phyloP scores from a whole-genome alignment of 2,329 filamentous ascomycete genomes.

The Aspergillus sp. region DNA sequence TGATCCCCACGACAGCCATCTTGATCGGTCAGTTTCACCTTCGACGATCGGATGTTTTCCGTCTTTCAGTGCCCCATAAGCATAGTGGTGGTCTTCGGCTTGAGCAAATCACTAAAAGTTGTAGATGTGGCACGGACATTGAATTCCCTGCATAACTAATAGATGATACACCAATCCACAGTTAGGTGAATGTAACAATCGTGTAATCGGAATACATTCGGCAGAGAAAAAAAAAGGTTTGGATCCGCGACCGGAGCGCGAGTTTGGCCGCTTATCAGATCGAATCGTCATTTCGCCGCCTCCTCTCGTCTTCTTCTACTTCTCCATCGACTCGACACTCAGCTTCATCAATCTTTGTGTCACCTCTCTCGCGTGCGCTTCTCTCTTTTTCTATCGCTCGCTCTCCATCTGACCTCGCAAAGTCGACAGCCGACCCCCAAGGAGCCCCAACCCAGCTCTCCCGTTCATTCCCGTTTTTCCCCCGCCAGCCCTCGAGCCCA shows the following conservation, averaged over 20 bases:
- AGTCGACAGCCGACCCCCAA: not conserved
- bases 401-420: not conserved
- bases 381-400: not conserved
- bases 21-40: not conserved
- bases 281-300: conserved; percentile 12
- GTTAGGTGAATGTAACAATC: not conserved
- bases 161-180: not conserved
- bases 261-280: conserved; percentile 17
- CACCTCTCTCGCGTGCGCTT: not conserved
- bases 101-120: not conserved
- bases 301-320: conserved; percentile 8
- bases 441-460: not conserved
- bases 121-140: not conserved
- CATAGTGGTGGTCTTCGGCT: not conserved
- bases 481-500: not conserved
- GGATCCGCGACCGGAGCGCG: conserved; percentile 35
- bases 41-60: not conserved
- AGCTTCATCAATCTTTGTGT: not conserved
- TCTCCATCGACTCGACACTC: conserved; percentile 3
- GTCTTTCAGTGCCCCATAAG: not conserved
- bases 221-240: conserved; percentile 3
- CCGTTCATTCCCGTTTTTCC: conserved; percentile 1
- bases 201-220: conserved; percentile 7
- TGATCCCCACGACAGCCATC: not conserved
- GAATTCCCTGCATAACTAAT: not conserved